Base-by-base conservation (phyloP, 2,329 filamentous ascomycete genomes). In the Fusarium sublunatum region DNA sequence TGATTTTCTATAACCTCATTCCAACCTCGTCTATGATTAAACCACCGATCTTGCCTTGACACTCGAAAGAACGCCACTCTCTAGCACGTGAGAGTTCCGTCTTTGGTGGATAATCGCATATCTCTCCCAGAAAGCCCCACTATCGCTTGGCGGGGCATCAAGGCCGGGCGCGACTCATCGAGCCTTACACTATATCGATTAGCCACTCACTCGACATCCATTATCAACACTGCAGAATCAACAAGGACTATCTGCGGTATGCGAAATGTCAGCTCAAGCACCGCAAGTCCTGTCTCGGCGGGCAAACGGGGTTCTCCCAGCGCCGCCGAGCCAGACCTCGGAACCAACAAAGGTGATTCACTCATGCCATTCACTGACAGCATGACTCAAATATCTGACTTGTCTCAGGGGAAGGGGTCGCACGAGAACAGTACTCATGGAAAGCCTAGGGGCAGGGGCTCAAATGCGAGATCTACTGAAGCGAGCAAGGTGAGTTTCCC, bases 281-380 rank as follows among this genome's bases (percentile, higher is more conserved):
- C 74, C 76, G 34, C 73, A 77, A 69, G 69, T 76, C 65, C 67
- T 76, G 64, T 68, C 74, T 62, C 74, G 75, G 59, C 74, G 71
- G 73, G 61, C 74, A 56, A 76, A 77, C 56, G 76, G 74, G 56
- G 56, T 67, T 49, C 57, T 67, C 53, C 65, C 69, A 40, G 47
- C 61, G 29, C 48, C 68, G 39, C 44, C 65, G 34, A 64, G 63
- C 57, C 71, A 72, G 57, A 58, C 66, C 12, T 65, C 65, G 46
- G 74, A 74, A 39, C 53, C 64, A 50, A 48, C 57, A 59, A 75
- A 70, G 67, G 73, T 75, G 63, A 73, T 61, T 46, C 31, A 55
- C 53, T 35, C 48, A 45, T 58, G 45, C 41, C 44, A 54, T 45
- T 34, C 25, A 39, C 26, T 35, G 28, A 48, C 34, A 15, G 38